Conservation (phyloP, 306 rosid genomes). For the Cucumis cinereus region DNA sequence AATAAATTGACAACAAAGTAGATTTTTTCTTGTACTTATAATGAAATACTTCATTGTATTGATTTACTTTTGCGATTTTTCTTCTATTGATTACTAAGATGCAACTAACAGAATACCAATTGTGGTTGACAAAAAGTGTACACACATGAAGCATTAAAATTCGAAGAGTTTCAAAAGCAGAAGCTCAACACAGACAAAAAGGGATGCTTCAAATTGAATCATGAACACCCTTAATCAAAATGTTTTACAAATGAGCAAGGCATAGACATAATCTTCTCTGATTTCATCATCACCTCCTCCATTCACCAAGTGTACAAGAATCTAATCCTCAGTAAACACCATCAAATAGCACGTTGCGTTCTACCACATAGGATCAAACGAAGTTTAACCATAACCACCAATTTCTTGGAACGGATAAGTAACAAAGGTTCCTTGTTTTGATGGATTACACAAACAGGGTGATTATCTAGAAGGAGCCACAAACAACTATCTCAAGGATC, state of each 20-base stretch:
- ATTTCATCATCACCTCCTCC: not conserved
- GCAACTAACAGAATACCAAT: not conserved
- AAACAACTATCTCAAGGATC: not conserved
- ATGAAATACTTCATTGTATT: not conserved
- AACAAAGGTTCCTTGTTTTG: not conserved
- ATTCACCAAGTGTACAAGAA: not conserved
- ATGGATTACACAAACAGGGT: not conserved
- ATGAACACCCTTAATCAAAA: not conserved
- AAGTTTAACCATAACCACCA: not conserved
- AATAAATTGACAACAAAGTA: not conserved
- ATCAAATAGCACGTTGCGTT: not conserved
- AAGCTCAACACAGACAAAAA: not conserved
- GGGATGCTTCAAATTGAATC: not conserved
- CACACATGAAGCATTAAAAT: not conserved
- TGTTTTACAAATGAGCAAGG: not conserved
- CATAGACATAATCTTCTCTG: not conserved
- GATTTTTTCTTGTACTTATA: not conserved
- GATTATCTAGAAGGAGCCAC: not conserved
- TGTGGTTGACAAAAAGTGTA: not conserved
- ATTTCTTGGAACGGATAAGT: not conserved
- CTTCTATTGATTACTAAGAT: not conserved
- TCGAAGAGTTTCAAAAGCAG: not conserved
- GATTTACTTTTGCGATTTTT: not conserved
- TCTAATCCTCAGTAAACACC: not conserved
- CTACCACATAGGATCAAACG: not conserved